Percentiles rank a stretch among this genome's conserved stretches.
Evolutionary conservation across 139 green algal species (phyloP).

Genomic region (Tetratostichococcus sp.): DNA sequence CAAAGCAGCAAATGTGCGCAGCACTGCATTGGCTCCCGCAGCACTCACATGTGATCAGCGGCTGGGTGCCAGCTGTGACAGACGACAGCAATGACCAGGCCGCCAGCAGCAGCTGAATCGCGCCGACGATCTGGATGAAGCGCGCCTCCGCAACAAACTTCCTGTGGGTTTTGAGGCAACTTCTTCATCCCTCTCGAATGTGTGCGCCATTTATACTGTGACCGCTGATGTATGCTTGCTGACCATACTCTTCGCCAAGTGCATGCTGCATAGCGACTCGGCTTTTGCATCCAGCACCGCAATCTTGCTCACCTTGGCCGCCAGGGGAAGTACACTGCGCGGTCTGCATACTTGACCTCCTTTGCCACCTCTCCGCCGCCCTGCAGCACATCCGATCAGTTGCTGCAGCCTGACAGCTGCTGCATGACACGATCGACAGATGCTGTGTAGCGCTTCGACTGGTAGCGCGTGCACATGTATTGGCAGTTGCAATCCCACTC

Average conservation of each 20-base stretch:
- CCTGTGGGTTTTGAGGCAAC: conserved; percentile 3
- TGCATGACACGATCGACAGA: background rate
- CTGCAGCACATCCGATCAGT: no score
- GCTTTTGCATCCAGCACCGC: no score
- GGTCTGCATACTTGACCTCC: conserved; percentile 52
- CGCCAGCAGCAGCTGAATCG: conserved; percentile 31
- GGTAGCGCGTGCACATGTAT: no score
- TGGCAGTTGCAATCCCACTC: no score
- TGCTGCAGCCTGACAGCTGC: background rate
- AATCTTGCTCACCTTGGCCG: conserved; percentile 29
- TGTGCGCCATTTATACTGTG: no score
- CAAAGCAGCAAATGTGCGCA: background rate
- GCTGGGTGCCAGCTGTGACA: conserved; percentile 41
- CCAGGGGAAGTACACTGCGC: conserved; percentile 51
- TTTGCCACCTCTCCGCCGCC: conserved; percentile 34
- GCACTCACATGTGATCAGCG: conserved; percentile 39
- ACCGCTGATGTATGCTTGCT: no score
- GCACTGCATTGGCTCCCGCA: no score
- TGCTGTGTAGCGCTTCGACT: background rate
- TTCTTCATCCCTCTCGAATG: no score
- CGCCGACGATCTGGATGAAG: conserved; percentile 25
- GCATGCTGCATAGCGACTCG: no score
- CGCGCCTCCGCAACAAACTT: conserved; percentile 30
- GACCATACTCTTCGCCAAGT: no score
- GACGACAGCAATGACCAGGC: conserved; percentile 33